Evolutionary conservation across 495 filamentous ascomycete species (phyloP).

Genomic region (Annulohypoxylon bovei): DNA sequence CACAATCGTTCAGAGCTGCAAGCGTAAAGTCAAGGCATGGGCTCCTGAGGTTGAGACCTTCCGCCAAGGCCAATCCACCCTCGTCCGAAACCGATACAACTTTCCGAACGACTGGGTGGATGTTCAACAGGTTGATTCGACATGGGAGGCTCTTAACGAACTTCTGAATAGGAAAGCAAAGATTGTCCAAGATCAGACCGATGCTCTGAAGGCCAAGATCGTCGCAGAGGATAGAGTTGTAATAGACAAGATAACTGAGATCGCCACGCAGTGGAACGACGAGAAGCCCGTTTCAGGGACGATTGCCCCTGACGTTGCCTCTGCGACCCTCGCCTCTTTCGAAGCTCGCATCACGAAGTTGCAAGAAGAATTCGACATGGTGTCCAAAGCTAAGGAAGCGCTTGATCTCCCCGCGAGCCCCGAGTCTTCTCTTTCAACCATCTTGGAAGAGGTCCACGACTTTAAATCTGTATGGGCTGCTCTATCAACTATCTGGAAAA

Average conservation of each 20-base stretch:
- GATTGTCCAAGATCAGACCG: slow-evolving; percentile 93
- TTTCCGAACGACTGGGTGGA: slow-evolving; percentile 93
- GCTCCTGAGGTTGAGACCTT: slow-evolving; percentile 95
- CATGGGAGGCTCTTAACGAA: slow-evolving; percentile 92
- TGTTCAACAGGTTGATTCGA: slow-evolving; percentile 91
- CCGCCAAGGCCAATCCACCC: slow-evolving; percentile 89
- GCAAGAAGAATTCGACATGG: slow-evolving; percentile 89
- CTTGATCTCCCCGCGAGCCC: slow-evolving; percentile 83
- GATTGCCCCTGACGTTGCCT: slow-evolving; percentile 87
- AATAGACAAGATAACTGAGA: slow-evolving; percentile 82
- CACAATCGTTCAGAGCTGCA: slow-evolving; percentile 94
- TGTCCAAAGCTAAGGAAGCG: slow-evolving; percentile 94
- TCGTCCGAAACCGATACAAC: slow-evolving; percentile 89
- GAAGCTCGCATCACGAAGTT: slow-evolving; percentile 82
- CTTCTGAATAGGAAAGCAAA: slow-evolving; percentile 88
- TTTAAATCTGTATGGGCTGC: slow-evolving; percentile 98
- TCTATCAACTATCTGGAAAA: slow-evolving; percentile 95
- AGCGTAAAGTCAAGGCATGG: slow-evolving; percentile 91
- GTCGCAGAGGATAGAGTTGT: slow-evolving; percentile 92
- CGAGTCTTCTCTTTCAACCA: slow-evolving; percentile 78
- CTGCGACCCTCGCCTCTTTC: slow-evolving; percentile 79
- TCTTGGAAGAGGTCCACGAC: slow-evolving; percentile 96
- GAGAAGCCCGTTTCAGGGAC: slow-evolving; percentile 97
- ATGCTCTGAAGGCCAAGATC: slow-evolving; percentile 95
- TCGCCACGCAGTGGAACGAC: slow-evolving; percentile 86